Percentiles rank a stretch among this genome's conserved stretches.
phyloP scores from a whole-genome alignment of 2,329 filamentous ascomycete species.

The Xylariaceae sp. region DNA sequence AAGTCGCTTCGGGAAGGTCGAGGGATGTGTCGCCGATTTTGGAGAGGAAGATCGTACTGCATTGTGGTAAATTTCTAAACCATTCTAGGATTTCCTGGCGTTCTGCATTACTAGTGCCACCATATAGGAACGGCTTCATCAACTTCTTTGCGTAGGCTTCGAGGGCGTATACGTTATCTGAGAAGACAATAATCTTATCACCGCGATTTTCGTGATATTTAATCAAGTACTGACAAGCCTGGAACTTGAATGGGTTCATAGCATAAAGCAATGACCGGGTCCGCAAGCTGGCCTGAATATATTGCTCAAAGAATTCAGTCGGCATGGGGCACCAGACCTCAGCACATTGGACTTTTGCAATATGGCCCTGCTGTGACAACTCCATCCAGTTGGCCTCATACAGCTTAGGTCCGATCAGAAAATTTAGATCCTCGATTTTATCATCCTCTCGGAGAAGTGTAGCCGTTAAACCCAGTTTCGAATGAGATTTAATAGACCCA shows the following conservation, averaged over 20 bases:
- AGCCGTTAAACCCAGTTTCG: slow-evolving; percentile 91
- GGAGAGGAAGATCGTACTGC: slow-evolving; percentile 94
- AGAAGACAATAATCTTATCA: slow-evolving; percentile 98
- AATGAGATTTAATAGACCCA: slow-evolving; percentile 89
- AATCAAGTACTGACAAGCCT: slow-evolving; percentile 97
- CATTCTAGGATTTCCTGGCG: slow-evolving; percentile 85
- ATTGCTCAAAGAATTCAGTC: slow-evolving; percentile 97
- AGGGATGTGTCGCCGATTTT: slow-evolving; percentile 99
- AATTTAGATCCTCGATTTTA: slow-evolving; percentile 97
- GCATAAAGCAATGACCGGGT: slow-evolving; percentile 73
- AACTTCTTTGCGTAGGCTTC: slow-evolving; percentile 82
- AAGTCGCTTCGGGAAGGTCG: slow-evolving; percentile 93
- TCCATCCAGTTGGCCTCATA: slow-evolving; percentile 99
- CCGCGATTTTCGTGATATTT: slow-evolving; percentile 94
- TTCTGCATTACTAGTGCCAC: slow-evolving; percentile 82
- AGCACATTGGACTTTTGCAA: slow-evolving; percentile 94
- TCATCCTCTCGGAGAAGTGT: slow-evolving; percentile 95
- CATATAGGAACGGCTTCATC: slow-evolving; percentile 87
- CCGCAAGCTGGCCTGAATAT: slow-evolving; percentile 59
- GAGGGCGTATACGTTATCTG: slow-evolving; percentile 93
- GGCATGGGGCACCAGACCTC: slow-evolving; percentile 99
- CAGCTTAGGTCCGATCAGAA: slow-evolving; percentile 93
- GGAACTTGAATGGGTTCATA: slow-evolving; percentile 97
- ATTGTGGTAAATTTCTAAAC: slow-evolving; percentile 89
- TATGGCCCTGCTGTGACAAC: slow-evolving; percentile 92